These are phyloP conservation scores for Cryptococcus deneoformans DNA, from an alignment of 1,284 basidiomycete genomes.

Conservation along the genomic window DNA sequence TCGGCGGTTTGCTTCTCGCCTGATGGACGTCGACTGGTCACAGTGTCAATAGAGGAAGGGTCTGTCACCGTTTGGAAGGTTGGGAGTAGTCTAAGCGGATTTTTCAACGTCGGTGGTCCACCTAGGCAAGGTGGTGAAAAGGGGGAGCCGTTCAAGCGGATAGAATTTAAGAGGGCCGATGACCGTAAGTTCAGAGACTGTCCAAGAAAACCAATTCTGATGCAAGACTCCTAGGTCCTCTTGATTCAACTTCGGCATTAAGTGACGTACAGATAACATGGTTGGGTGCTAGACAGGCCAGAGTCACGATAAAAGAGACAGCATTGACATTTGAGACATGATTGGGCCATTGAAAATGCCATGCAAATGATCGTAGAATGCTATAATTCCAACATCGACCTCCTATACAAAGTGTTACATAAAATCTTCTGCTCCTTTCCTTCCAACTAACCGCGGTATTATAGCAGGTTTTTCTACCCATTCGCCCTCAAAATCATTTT, in stretches of 20 bases:
- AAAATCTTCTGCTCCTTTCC: constrained; percentile 45
- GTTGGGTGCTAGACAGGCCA: constrained; percentile 74
- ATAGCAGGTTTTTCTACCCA: constrained; percentile 53
- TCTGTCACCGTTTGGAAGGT: constrained; percentile 86
- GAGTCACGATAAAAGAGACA: constrained; percentile 73
- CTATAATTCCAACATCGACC: background rate
- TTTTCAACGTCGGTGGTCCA: constrained; percentile 87
- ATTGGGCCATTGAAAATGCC: background rate
- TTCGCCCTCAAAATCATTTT: constrained; percentile 31
- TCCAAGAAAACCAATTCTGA: background rate
- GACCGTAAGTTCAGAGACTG: constrained; percentile 44
- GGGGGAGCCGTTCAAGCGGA: constrained; percentile 78
- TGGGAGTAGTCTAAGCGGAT: constrained; percentile 75
- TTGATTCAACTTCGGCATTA: constrained; percentile 67
- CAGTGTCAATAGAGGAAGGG: constrained; percentile 79
- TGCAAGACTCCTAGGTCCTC: constrained; percentile 54
- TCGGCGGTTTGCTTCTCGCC: constrained; percentile 85
- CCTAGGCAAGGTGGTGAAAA: constrained; percentile 79
- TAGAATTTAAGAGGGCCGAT: constrained; percentile 61
- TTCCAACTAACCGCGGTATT: constrained; percentile 9
- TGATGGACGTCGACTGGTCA: constrained; percentile 86
- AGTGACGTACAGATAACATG: constrained; percentile 77
- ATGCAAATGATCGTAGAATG: background rate
- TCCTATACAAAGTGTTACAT: constrained; percentile 25
- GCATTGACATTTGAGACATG: constrained; percentile 75